Percentiles rank a stretch among this genome's conserved stretches.
Conservation (phyloP, 305 asterid species). For the Salvia sclarea region DNA sequence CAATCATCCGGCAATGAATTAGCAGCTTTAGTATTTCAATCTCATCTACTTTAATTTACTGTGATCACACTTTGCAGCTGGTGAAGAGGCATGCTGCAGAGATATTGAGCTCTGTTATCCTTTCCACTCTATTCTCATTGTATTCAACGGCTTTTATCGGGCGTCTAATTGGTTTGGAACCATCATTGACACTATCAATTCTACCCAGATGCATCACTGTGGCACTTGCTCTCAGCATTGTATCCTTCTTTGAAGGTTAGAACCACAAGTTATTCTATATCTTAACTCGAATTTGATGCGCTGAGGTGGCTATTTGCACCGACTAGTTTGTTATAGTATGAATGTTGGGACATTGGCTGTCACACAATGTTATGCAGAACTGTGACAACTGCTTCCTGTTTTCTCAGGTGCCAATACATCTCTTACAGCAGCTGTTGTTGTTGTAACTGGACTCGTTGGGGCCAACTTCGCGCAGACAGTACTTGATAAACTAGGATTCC, state of each 20-base stretch:
- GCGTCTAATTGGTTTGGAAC: constrained; percentile 78
- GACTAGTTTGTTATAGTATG: no score
- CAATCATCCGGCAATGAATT: not conserved
- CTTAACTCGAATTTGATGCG: not conserved
- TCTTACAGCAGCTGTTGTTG: constrained; percentile 96
- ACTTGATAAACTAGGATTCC: constrained; percentile 81
- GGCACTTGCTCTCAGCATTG: constrained; percentile 97
- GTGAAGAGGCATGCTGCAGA: constrained; percentile 98
- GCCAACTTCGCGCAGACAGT: constrained; percentile 89
- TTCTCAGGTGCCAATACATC: constrained; percentile 88
- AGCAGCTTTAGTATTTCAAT: not conserved
- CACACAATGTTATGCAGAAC: not conserved
- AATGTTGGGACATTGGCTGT: no score
- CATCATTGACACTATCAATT: constrained; percentile 65
- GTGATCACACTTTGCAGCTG: constrained; percentile 50
- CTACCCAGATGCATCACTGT: constrained; percentile 98
- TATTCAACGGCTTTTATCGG: constrained; percentile 90
- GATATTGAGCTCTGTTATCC: constrained; percentile 83
- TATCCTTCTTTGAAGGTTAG: constrained; percentile 86
- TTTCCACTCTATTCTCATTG: constrained; percentile 72
- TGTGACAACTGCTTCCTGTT: not conserved
- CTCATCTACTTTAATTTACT: not conserved
- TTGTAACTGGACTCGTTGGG: constrained; percentile 88
- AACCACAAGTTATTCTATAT: constrained; percentile 3
- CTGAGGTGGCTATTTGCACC: no score